These are phyloP conservation scores for Fraxinus anomala DNA, from an alignment of 257 asterid species.

Conservation along the genomic window DNA sequence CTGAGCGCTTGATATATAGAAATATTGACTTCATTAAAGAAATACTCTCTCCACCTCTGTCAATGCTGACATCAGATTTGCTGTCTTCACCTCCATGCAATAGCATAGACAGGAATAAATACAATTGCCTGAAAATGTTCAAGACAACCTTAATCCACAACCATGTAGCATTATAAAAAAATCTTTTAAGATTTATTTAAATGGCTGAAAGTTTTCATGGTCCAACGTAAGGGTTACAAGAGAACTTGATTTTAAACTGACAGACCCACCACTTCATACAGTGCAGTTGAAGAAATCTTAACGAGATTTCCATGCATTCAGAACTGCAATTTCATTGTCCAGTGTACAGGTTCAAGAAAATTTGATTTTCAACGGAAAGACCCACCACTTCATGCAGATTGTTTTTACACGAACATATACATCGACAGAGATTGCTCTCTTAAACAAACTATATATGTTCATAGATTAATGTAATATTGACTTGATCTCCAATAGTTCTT, in stretches of 20 bases:
- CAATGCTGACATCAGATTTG: constrained; percentile 53
- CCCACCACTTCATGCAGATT: constrained; percentile 1
- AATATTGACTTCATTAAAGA: constrained; percentile 61
- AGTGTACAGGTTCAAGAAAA: constrained; percentile 10
- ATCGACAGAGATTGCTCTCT: background rate
- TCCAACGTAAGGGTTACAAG: constrained; percentile 15
- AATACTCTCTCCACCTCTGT: constrained; percentile 72
- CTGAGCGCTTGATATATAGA: constrained; percentile 68
- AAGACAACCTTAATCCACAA: constrained; percentile 12
- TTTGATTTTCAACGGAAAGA: constrained; percentile 7
- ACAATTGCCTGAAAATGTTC: constrained; percentile 58
- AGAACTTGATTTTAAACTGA: constrained; percentile 5
- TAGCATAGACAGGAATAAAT: constrained; percentile 84
- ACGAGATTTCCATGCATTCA: background rate
- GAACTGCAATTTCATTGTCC: constrained; percentile 16
- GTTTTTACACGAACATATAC: background rate
- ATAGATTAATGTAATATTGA: background rate
- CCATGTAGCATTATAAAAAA: constrained; percentile 17
- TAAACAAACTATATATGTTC: background rate
- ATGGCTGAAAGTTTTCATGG: constrained; percentile 11
- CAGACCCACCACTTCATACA: constrained; percentile 14
- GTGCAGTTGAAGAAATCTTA: constrained; percentile 9
- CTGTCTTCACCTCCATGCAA: constrained; percentile 76
- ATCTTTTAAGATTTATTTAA: background rate
- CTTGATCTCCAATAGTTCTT: background rate